Evolutionary conservation across 352 stramenopile genomes (phyloP), one percentile per base, ranked within the genome.

Genomic region (Globisporangium rhizosaccharum): DNA sequence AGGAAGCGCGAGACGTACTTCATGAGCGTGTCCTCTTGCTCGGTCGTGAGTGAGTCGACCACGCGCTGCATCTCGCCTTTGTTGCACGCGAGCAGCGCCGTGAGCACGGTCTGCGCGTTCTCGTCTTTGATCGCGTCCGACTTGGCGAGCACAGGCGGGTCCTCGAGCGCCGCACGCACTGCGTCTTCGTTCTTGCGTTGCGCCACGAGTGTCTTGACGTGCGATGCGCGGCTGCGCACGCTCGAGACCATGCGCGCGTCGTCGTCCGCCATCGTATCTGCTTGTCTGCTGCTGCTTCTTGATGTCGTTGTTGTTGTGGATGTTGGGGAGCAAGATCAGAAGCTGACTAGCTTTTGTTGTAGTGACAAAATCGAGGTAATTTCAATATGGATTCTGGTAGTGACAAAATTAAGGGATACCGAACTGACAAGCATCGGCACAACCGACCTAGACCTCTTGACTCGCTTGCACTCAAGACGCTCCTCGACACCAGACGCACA

Each of bases 1-100:
- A 96, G 65, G 44, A 92, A 86, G 49, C 84, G 81, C 75, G 88
- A 87, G 36, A 97, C 65, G 67, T 96, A 97, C 70, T 96, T 97
- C 82, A 96, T 92, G 36, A 97, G 73, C 9, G 64, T 74, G 64
- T 97, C 88, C 58, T 93, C 83, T 51, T 83, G 61, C 39, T 88
- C 71, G 17, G 65, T 76, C 36, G 51, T 73, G 37, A 97, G 72
- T 53, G 73, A 78, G 61, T 94, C 82, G 59, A 97, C 82, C 28
- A 74, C 67, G 59, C 80, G 82, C 68, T 91, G 80, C 78, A 90
- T 91, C 68, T 94, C 85, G 62, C 81, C 83, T 70, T 94, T 94
- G 68, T 92, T 92, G 70, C 85, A 94, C 20, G 85, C 82, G 49
- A 79, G n/a, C 17, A 94, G 63, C 30, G 82, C 83, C 45, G 67